A percentile compares a stretch with the other conserved stretches of the same genome.
These are phyloP conservation scores for Solanum tarijense DNA, from an alignment of 257 asterid genomes.

Conservation along the genomic window DNA sequence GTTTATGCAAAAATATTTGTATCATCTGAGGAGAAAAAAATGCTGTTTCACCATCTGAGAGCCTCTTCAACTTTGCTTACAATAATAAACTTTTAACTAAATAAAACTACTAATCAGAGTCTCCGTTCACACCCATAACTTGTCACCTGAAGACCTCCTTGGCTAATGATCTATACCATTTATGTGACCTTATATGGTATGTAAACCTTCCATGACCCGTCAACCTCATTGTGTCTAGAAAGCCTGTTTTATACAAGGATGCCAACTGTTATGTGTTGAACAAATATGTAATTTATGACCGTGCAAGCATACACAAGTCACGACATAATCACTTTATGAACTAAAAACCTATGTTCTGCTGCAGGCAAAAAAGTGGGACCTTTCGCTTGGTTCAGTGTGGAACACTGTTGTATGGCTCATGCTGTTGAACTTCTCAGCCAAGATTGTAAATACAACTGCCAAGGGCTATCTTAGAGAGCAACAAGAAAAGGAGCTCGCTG, in stretches of 20 bases:
- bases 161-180: neutral
- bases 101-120: neutral
- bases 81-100: neutral
- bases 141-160: neutral
- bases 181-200: neutral
- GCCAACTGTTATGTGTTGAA: neutral
- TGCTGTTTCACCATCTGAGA: neutral
- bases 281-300: neutral
- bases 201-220: neutral
- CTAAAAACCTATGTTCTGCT: neutral
- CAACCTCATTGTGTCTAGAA: neutral
- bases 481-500: slow-evolving; percentile 48
- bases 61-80: neutral
- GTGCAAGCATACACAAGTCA: neutral
- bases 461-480: slow-evolving; percentile 45
- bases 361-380: slow-evolving; percentile 59
- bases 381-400: slow-evolving; percentile 56
- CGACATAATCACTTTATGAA: neutral
- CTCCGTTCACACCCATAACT: neutral
- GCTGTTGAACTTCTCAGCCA: slow-evolving; percentile 53
- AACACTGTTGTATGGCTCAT: slow-evolving; percentile 68
- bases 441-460: slow-evolving; percentile 67
- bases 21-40: neutral
- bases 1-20: neutral
- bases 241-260: neutral